Evolutionary conservation across 164 flowering plant genomes (phyloP), one percentile per base, ranked within the genome.

Genomic region (Vitis rotundifolia): DNA sequence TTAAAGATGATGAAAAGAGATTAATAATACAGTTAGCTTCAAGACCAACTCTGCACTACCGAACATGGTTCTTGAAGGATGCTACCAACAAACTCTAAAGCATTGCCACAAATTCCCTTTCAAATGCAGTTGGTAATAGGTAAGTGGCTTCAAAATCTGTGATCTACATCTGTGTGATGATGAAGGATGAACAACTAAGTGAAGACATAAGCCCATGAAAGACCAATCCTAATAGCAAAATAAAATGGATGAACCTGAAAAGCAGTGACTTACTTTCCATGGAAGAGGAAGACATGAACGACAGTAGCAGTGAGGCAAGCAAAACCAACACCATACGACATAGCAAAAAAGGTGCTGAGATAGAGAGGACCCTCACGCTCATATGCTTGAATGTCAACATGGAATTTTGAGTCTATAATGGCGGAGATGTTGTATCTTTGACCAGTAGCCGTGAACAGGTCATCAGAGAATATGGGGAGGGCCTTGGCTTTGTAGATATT

Each of bases 261-360:
- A 47, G 48, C 44, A 37, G 44, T 6, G 7, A 54, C 14, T 9
- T 71, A 92, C 97, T 91, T 85, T 73, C 97, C 97, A 74, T 92
- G 92, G 64, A 90, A 92, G 15, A 89, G 77, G 4, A 70, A 22
- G n/a, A 88, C 93, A 70, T 92, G 97, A 9, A 84, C 84, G 8
- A 88, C 19, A 0, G 91, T 89, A 12, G 97, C 94, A 18, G 92
- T 73, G 44, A 76, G 71, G 58, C 68, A 63, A 16, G 71, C 76
- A 48, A 76, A 76, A 50, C 54, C 8, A 57, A 58, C 49, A 50
- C 63, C 75, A 13, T 71, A 61, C 18, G 37, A 29, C 11, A 55
- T 64, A 15, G 71, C 78, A 48, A 81, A 76, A 22, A 73, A 59
- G 49, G 78, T 71, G 75, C 84, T 80, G 63, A 83, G 52, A 51